These are phyloP conservation scores for Aquilaria sinensis DNA, from an alignment of 345 rosid genomes.

Conservation along the genomic window DNA sequence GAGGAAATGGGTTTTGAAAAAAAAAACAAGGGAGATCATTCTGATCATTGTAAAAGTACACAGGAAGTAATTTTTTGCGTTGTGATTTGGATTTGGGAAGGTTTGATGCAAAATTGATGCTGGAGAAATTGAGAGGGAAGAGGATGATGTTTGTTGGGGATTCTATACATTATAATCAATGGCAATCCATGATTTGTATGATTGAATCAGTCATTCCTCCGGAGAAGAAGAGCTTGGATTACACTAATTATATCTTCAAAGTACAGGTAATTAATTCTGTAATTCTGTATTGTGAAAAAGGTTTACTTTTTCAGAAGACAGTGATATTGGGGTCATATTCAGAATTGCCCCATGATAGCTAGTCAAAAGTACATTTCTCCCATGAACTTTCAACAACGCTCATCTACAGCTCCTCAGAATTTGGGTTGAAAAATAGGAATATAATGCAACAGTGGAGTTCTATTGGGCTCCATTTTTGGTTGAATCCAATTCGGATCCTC, in stretches of 20 bases:
- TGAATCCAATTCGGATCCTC: conserved; percentile 54
- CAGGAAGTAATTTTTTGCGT: background rate
- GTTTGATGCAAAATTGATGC: conserved; percentile 42
- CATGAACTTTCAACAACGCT: too few species aligned
- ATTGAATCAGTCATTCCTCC: conserved; percentile 40
- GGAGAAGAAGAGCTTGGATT: conserved; percentile 31
- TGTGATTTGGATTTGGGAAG: conserved; percentile 15
- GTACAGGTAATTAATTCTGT: conserved; percentile 27
- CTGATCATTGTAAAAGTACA: background rate
- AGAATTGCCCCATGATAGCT: too few species aligned
- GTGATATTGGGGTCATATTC: too few species aligned
- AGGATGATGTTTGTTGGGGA: conserved; percentile 70
- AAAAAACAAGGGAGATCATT: background rate
- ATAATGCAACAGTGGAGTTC: conserved; percentile 42
- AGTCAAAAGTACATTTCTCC: too few species aligned
- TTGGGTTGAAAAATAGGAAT: conserved; percentile 27
- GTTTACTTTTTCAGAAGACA: too few species aligned
- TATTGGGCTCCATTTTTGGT: conserved; percentile 68
- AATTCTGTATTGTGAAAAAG: too few species aligned
- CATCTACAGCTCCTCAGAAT: too few species aligned
- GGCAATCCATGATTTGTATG: conserved; percentile 68
- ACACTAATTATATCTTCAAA: conserved; percentile 30
- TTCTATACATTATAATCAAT: conserved; percentile 53
- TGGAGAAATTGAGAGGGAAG: conserved; percentile 54
- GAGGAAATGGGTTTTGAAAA: background rate